phyloP scores from a whole-genome alignment of 257 asterid species.

The Vinca minor region DNA sequence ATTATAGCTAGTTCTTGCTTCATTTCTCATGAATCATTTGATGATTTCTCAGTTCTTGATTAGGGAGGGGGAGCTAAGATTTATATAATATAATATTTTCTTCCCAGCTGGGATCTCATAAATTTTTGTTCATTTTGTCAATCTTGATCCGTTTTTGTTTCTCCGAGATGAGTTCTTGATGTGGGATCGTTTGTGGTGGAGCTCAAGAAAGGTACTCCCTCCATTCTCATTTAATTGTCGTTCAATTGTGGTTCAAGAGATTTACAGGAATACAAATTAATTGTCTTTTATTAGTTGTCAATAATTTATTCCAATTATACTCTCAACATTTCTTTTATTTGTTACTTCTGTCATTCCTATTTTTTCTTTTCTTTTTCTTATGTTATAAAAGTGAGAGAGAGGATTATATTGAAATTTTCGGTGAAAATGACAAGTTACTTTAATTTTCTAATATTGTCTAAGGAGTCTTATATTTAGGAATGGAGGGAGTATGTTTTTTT shows the following conservation, averaged over 20 bases:
- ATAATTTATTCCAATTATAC: no score
- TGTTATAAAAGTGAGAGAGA: background rate
- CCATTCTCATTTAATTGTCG: no score
- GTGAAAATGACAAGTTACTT: no score
- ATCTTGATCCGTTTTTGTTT: background rate
- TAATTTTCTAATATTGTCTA: no score
- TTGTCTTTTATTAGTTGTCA: no score
- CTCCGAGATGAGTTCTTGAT: constrained; percentile 14
- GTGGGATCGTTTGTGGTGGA: constrained; percentile 12
- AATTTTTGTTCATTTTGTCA: background rate
- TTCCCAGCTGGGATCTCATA: constrained; percentile 3
- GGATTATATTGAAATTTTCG: no score
- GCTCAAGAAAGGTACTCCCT: constrained; percentile 11
- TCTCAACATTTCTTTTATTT: no score
- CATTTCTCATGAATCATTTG: background rate
- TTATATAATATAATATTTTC: no score
- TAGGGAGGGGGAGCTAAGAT: background rate
- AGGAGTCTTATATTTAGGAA: no score
- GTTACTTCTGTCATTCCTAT: background rate
- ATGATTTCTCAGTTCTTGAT: constrained; percentile 3
- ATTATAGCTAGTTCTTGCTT: background rate
- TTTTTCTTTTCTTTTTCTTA: background rate
- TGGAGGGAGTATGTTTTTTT: no score
- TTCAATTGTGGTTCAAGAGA: no score
- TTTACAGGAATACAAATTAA: no score